Evolutionary conservation across 2,329 filamentous ascomycete species (phyloP), one percentile per base, ranked within the genome.

Genomic region (Fusarium drepaniforme): DNA sequence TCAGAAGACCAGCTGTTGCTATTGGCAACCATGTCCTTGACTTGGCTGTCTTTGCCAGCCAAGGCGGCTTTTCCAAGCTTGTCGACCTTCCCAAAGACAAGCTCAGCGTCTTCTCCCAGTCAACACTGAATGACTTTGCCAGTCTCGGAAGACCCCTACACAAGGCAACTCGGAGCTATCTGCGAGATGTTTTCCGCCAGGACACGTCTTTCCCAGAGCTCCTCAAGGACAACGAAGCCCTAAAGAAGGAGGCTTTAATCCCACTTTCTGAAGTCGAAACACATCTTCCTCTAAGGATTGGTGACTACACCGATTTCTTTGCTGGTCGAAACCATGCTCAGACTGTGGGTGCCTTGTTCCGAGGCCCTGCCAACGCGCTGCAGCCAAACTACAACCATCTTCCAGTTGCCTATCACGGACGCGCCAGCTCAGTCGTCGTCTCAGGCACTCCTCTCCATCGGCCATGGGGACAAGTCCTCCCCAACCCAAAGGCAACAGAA

Each of bases 261-360:
- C 76, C 80, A 5, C 62, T 81, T 1, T 56, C 77, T 30, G 86
- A 89, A 15, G 88, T 92, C 23, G 87, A 86, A 70, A 92, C 88
- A 76, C 93, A 96, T 77, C 78, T 96, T 4, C 94, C 94, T 3
- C 90, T 97, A 86, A 86, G 89, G 59, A 94, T 96, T 77, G 93
- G 93, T 53, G 94, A 96, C 81, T 96, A 96, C 81, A 94, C 94
- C 5, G 94, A 97, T 81, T 97, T 96, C 86, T 96, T 94, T 79
- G 94, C 92, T 35, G 93, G 94, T 35, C 84, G 92, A 71, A 92
- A 95, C 80, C 94, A 97, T 82, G 94, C 94, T 18, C 93, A 91
- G 84, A 84, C 83, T 73, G 88, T 93, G 18, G 93, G 93, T 3
- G 88, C 90, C 0, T 86, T 96, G 9, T 95, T 96, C 83, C 90